Evolutionary conservation across 257 asterid species (phyloP).

Genomic region (Prunella vulgaris): DNA sequence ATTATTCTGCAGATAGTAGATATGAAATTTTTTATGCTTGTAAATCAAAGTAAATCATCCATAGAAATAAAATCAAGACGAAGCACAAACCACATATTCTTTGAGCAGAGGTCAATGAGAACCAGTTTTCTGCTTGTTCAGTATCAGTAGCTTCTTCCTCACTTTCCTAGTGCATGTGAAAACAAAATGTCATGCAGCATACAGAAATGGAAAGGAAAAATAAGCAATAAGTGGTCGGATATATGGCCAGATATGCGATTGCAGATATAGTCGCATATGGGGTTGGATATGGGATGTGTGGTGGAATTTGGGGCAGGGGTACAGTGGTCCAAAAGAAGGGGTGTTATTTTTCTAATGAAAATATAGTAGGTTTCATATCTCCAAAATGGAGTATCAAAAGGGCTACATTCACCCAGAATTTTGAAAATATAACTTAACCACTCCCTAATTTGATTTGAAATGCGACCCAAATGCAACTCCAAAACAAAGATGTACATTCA

Average conservation of each 20-base stretch:
- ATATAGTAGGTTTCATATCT: not conserved
- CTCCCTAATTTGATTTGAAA: not conserved
- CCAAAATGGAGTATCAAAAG: not conserved
- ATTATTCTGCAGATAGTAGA: not conserved
- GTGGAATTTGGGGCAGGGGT: not conserved
- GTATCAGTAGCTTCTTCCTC: conserved; percentile 99
- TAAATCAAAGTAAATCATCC: not conserved
- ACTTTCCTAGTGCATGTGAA: conserved; percentile 61
- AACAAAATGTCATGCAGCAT: conserved; percentile 13
- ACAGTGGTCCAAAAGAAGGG: not conserved
- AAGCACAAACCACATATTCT: conserved; percentile 85
- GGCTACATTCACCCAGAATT: not conserved
- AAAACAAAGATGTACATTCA: not conserved
- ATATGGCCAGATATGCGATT: not conserved
- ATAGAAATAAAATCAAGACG: not conserved
- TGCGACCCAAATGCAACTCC: not conserved
- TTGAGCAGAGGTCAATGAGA: conserved; percentile 93
- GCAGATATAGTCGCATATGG: not conserved
- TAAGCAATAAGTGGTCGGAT: not conserved
- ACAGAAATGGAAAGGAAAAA: conserved; percentile 14
- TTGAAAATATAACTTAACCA: not conserved
- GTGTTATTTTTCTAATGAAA: not conserved
- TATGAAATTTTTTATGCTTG: too few species aligned
- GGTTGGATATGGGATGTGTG: not conserved
- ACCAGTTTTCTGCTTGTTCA: conserved; percentile 99